Evolutionary conservation across 2,329 filamentous ascomycete species (phyloP), one percentile per base, ranked within the genome.

Genomic region (Geosmithia flava): DNA sequence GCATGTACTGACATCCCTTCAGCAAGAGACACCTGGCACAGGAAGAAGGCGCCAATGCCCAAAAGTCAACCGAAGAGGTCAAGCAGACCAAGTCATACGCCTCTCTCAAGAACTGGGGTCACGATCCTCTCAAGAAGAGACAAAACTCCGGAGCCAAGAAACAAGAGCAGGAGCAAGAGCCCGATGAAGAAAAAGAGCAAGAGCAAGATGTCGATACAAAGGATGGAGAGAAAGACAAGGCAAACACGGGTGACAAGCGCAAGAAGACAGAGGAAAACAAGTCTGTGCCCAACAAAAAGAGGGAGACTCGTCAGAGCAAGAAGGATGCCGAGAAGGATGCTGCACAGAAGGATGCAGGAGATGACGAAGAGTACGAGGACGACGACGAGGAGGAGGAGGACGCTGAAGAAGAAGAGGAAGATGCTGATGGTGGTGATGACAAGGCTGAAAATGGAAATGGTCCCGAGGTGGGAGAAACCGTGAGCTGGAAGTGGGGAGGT

Each of bases 21-120:
- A 69, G 65, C 58, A 85, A 84, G 58, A 68, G 80, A 4, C 80
- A 84, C 62, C 63, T 85, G 0, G 80, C 80, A 0, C 80, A 83
- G 54, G 80, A 85, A 59, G 69, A 73, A 49, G 73, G 70, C 52
- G 69, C 68, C 33, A 81, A 82, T 55, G 64, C 69, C 49, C 67
- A 81, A 53, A 76, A 77, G 46, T 59, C 68, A 0, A 51, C 58
- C 0, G 63, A 65, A 13, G 66, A 70, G n/a, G 58, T 68, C 7
- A 69, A 70, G 45, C 64, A 70, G 60, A 72, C 68, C 33, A 73
- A 72, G 53, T 72, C 68, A 0, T 80, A 81, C 45, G 76, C 72
- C 27, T 78, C 72, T 4, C 62, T 82, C 53, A 81, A 81, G 67
- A 82, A 81, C 50, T 81, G 77, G 77, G 73, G 74, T 0, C 74